These are phyloP conservation scores for Anthracocystis walkeri DNA, from an alignment of 1,284 basidiomycete species.

Conservation along the genomic window DNA sequence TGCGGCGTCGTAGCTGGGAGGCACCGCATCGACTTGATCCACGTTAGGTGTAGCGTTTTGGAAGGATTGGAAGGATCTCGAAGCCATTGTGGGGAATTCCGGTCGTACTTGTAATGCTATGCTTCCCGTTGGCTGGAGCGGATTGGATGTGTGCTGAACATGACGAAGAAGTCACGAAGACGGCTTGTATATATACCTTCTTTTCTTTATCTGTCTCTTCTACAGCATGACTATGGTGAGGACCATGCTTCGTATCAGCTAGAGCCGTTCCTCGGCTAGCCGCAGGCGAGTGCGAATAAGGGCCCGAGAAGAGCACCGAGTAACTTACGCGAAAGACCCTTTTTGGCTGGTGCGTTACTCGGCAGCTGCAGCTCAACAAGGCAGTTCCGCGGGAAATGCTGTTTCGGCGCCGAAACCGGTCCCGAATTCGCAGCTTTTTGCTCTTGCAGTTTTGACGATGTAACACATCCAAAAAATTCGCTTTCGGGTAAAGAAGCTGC, in stretches of 20 bases:
- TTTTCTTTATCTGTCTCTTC: not conserved
- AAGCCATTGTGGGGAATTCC: not conserved
- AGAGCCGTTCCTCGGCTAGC: not conserved
- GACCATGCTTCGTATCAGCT: not conserved
- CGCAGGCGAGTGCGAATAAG: conserved; percentile 3
- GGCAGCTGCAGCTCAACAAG: not conserved
- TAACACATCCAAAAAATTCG: conserved; percentile 1
- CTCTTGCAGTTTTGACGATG: not conserved
- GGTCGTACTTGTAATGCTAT: not conserved
- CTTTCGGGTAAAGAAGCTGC: not conserved
- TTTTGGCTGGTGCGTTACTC: not conserved
- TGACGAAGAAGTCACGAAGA: not conserved
- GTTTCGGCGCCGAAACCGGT: conserved; percentile 20
- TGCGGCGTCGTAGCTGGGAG: conserved; percentile 18
- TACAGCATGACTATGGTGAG: not conserved
- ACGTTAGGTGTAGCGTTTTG: not conserved
- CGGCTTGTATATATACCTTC: not conserved
- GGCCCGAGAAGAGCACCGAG: conserved; percentile 14
- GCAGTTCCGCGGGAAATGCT: not conserved
- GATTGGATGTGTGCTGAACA: too few species aligned
- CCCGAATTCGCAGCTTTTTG: not conserved
- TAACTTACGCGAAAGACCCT: not conserved
- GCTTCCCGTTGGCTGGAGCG: not conserved
- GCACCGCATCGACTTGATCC: not conserved
- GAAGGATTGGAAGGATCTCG: not conserved